Percentiles rank a stretch among this genome's conserved stretches.
Conservation (phyloP, 345 rosid genomes). For the Populus euphratica region DNA sequence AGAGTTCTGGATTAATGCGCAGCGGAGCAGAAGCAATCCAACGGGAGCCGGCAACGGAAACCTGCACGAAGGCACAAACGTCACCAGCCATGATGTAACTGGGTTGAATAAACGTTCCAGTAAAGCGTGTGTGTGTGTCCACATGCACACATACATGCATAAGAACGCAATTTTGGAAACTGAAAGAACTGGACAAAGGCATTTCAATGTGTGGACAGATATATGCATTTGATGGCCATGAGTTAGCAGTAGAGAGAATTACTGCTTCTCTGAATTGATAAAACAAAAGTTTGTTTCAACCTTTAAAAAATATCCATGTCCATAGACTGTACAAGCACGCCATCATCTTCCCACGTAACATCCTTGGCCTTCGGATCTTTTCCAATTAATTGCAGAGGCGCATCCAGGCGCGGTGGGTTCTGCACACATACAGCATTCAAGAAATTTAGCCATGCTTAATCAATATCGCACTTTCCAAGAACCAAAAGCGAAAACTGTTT, state of each 20-base stretch:
- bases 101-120: too few relatives aligned
- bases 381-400: slow-evolving; percentile 46
- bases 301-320: slow-evolving; percentile 68
- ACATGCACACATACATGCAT: too few relatives aligned
- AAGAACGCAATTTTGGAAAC: background rate
- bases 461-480: background rate
- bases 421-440: slow-evolving; percentile 29
- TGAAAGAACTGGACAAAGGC: background rate
- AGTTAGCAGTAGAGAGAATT: background rate
- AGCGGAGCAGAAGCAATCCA: too few relatives aligned
- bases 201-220: background rate
- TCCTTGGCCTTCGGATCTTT: slow-evolving; percentile 63
- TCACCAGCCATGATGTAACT: too few relatives aligned
- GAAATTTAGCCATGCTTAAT: background rate
- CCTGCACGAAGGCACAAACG: too few relatives aligned
- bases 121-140: too few relatives aligned
- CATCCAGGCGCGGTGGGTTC: slow-evolving; percentile 74
- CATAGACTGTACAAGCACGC: slow-evolving; percentile 54
- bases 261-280: background rate
- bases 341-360: slow-evolving; percentile 77
- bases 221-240: background rate
- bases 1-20: too few relatives aligned
- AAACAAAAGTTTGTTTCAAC: background rate
- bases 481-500: background rate
- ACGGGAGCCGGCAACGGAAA: too few relatives aligned